Evolutionary conservation across 257 asterid species (phyloP).

Genomic region (Jasminum sambac): DNA sequence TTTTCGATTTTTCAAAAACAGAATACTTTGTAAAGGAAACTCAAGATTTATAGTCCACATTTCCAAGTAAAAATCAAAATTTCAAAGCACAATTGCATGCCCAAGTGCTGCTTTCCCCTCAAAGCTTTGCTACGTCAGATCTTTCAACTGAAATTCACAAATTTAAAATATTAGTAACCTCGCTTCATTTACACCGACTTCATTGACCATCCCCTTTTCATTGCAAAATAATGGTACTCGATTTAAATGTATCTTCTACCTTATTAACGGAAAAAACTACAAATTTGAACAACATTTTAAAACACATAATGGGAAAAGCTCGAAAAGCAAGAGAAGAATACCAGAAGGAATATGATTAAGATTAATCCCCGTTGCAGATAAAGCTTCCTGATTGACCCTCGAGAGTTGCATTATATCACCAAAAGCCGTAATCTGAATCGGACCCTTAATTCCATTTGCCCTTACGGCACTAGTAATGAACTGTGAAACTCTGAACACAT

Average conservation of each 20-base stretch:
- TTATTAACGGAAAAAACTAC: background rate
- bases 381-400: constrained; percentile 73
- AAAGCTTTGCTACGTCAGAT: constrained; percentile 10
- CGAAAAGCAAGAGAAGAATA: constrained; percentile 19
- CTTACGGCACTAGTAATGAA: constrained; percentile 68
- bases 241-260: background rate
- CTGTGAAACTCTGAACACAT: constrained; percentile 64
- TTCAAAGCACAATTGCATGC: background rate
- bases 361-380: constrained; percentile 78
- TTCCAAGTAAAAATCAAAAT: background rate
- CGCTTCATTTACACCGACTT: background rate
- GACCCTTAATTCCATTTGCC: constrained; percentile 83
- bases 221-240: background rate
- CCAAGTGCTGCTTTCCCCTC: constrained; percentile 10
- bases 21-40: too few relatives aligned
- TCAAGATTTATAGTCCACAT: background rate
- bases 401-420: constrained; percentile 85
- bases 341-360: constrained; percentile 84
- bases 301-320: constrained; percentile 1
- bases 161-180: constrained; percentile 14
- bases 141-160: constrained; percentile 16
- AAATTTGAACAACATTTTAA: background rate
- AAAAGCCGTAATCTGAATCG: constrained; percentile 83
- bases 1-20: too few relatives aligned
- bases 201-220: background rate